Conservation (phyloP, 805 yeast genomes). For the Wickerhamomyces canadensis region DNA sequence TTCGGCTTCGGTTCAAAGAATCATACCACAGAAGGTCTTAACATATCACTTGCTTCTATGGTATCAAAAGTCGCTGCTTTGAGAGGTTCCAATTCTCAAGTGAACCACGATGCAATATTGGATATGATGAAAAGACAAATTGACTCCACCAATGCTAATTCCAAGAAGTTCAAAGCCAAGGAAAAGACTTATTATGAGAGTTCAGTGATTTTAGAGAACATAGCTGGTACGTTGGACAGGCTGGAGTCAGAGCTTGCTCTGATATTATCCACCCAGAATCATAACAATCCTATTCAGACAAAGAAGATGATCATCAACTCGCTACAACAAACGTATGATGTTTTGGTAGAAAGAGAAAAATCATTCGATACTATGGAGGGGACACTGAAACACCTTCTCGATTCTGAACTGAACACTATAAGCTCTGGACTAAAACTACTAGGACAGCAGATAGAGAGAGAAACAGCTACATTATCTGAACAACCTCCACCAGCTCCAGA, state of each 20-base stretch:
- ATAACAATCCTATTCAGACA: conserved; percentile 3
- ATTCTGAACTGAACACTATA: conserved; percentile 15
- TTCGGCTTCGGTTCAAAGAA: not conserved
- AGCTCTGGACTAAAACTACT: conserved; percentile 12
- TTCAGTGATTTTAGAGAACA: conserved; percentile 17
- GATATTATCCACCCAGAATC: conserved; percentile 8
- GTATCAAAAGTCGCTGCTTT: not conserved
- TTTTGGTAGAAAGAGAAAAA: conserved; percentile 7
- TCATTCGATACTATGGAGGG: conserved; percentile 9
- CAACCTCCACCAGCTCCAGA: no score
- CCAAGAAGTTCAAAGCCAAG: conserved; percentile 6
- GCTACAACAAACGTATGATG: conserved; percentile 4
- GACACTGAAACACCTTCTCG: conserved; percentile 10
- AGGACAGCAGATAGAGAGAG: conserved; percentile 6
- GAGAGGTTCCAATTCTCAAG: not conserved
- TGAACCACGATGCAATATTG: conserved; percentile 8
- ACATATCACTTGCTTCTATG: not conserved
- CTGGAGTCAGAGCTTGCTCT: conserved; percentile 18
- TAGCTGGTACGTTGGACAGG: conserved; percentile 11
- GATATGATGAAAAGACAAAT: conserved; percentile 19
- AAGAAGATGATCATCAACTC: conserved; percentile 6
- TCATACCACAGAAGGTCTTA: not conserved
- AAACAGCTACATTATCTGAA: conserved; percentile 1
- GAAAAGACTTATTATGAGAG: conserved; percentile 13
- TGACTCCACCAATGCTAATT: conserved; percentile 14